These are phyloP conservation scores for Paramecium sonneborni DNA, from an alignment of 73 alveolate genomes.

Conservation along the genomic window DNA sequence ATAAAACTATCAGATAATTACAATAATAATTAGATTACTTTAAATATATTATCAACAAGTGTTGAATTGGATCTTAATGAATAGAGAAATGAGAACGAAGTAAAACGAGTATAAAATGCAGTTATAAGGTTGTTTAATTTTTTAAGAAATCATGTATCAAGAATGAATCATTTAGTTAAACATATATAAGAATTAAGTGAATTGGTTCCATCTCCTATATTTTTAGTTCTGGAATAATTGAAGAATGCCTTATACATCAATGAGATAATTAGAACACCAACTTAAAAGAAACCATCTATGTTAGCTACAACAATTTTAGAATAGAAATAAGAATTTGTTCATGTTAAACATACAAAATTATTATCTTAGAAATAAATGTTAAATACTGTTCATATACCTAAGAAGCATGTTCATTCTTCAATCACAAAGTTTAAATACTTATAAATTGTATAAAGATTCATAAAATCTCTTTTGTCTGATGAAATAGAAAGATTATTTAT, in stretches of 20 bases:
- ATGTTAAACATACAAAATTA: not conserved
- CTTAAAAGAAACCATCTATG: not conserved
- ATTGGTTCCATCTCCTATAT: not conserved
- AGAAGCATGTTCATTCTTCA: not conserved
- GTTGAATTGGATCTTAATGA: not conserved
- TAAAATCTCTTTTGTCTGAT: not conserved
- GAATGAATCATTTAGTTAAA: not conserved
- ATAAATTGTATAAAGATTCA: not conserved
- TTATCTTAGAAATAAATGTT: not conserved
- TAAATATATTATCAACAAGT: not conserved
- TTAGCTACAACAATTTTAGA: not conserved
- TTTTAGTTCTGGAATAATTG: not conserved
- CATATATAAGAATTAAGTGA: not conserved
- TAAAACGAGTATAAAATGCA: not conserved
- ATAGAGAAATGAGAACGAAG: not conserved
- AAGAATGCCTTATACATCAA: not conserved
- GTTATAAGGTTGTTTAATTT: not conserved
- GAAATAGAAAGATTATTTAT: not conserved
- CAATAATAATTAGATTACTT: not conserved
- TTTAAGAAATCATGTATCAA: not conserved
- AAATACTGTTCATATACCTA: not conserved
- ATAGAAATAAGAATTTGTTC: not conserved
- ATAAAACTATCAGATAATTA: not conserved
- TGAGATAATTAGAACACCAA: not conserved
- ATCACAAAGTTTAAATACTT: not conserved